Percentiles rank a stretch among this genome's conserved stretches.
These are phyloP conservation scores for Cladosporium oxysporum DNA, from an alignment of 2,329 filamentous ascomycete species.

Conservation along the genomic window DNA sequence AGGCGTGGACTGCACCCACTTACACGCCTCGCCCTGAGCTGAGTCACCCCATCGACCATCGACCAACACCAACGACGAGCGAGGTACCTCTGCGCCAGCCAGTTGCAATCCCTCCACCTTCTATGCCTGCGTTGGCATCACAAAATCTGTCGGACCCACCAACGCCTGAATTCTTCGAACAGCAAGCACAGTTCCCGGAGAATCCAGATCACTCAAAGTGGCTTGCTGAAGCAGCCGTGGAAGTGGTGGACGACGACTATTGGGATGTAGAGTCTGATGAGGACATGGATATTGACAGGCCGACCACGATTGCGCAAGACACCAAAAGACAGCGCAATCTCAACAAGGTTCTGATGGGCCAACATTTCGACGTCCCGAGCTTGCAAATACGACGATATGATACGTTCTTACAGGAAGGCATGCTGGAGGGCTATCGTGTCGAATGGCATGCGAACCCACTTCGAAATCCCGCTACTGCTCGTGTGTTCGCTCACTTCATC, in stretches of 20 bases:
- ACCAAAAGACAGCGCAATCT: slow-evolving; percentile 29
- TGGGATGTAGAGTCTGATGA: slow-evolving; percentile 53
- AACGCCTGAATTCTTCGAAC: slow-evolving; percentile 29
- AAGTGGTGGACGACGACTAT: slow-evolving; percentile 52
- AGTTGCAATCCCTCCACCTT: neutral
- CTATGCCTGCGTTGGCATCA: neutral
- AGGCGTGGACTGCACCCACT: slow-evolving; percentile 23
- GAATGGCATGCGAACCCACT: slow-evolving; percentile 63
- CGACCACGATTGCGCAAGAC: slow-evolving; percentile 21
- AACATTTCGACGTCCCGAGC: slow-evolving; percentile 31
- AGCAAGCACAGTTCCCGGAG: slow-evolving; percentile 24
- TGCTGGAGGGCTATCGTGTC: slow-evolving; percentile 48
- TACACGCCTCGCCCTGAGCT: slow-evolving; percentile 29
- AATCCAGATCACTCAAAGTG: slow-evolving; percentile 29
- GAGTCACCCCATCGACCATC: slow-evolving; percentile 26
- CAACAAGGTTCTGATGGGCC: slow-evolving; percentile 28
- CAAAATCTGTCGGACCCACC: neutral
- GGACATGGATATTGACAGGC: slow-evolving; percentile 38
- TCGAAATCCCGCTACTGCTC: slow-evolving; percentile 75
- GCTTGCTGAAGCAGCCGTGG: slow-evolving; percentile 43
- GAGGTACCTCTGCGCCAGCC: neutral
- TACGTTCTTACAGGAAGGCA: slow-evolving; percentile 49
- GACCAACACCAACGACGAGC: slow-evolving; percentile 2
- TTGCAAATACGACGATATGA: slow-evolving; percentile 44
- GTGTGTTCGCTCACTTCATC: slow-evolving; percentile 89